These are phyloP conservation scores for Salix udensis DNA, from an alignment of 345 rosid species.

Conservation along the genomic window DNA sequence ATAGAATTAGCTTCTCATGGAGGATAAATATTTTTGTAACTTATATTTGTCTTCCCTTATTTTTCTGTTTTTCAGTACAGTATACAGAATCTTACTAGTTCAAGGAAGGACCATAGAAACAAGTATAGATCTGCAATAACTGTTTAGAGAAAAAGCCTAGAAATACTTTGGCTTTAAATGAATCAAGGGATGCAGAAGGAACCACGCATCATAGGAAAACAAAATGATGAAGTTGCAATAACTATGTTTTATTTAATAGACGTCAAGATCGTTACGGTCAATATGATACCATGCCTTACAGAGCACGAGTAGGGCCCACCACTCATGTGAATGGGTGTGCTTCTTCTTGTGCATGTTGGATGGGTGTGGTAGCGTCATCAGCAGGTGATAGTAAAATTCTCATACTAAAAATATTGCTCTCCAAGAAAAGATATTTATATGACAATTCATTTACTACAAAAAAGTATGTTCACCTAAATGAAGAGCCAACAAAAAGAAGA, in stretches of 20 bases:
- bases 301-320: background rate
- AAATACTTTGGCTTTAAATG: background rate
- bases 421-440: background rate
- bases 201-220: background rate
- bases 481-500: background rate
- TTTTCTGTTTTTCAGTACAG: background rate
- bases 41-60: background rate
- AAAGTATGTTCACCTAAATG: background rate
- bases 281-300: background rate
- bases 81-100: background rate
- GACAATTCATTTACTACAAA: background rate
- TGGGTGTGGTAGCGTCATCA: background rate
- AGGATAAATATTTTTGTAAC: background rate
- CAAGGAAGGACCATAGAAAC: background rate
- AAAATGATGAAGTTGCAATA: background rate
- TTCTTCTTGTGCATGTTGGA: background rate
- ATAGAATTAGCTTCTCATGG: background rate
- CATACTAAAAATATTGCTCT: background rate
- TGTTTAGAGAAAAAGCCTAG: background rate
- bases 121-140: background rate
- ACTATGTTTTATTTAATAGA: background rate
- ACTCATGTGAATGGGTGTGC: background rate
- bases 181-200: background rate
- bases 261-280: background rate
- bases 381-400: background rate